Percentiles rank a stretch among this genome's conserved stretches.
Conservation (phyloP, 805 yeast species). For the Candida sithepensis region DNA sequence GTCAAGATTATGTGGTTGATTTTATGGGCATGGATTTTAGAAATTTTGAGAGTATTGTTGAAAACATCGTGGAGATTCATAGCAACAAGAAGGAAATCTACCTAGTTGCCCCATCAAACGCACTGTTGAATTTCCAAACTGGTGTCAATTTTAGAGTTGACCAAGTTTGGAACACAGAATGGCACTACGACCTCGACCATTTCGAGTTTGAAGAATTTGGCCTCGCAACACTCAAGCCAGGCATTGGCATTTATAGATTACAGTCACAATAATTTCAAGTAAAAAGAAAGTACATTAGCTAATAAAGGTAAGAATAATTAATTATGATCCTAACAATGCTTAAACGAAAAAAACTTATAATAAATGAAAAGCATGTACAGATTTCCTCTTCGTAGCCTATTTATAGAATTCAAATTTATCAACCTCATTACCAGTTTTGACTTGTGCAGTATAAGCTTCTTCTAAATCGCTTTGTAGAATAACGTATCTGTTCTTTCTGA, state of each 20-base stretch:
- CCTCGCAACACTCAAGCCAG: conserved; percentile 50
- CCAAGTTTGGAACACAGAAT: conserved; percentile 33
- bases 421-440: conserved; percentile 90
- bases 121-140: conserved; percentile 17
- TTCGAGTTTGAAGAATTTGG: conserved; percentile 47
- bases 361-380: not conserved
- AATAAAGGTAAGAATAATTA: not conserved
- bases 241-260: conserved; percentile 52
- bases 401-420: conserved; percentile 98
- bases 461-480: conserved; percentile 94
- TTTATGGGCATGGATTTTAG: conserved; percentile 41
- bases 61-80: conserved; percentile 1
- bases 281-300: not conserved
- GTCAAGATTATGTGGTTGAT: conserved; percentile 32
- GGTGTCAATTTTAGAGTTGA: conserved; percentile 6
- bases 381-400: conserved; percentile 35
- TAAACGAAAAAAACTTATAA: not conserved
- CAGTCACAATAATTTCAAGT: not conserved
- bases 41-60: conserved; percentile 15
- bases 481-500: conserved; percentile 95
- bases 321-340: not conserved
- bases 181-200: conserved; percentile 74
- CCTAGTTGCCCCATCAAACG: conserved; percentile 29
- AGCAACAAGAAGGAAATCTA: conserved; percentile 5
- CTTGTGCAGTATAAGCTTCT: conserved; percentile 97